Evolutionary conservation across 805 yeast genomes (phyloP), one percentile per base, ranked within the genome.

Genomic region (Lipomyces kockii): DNA sequence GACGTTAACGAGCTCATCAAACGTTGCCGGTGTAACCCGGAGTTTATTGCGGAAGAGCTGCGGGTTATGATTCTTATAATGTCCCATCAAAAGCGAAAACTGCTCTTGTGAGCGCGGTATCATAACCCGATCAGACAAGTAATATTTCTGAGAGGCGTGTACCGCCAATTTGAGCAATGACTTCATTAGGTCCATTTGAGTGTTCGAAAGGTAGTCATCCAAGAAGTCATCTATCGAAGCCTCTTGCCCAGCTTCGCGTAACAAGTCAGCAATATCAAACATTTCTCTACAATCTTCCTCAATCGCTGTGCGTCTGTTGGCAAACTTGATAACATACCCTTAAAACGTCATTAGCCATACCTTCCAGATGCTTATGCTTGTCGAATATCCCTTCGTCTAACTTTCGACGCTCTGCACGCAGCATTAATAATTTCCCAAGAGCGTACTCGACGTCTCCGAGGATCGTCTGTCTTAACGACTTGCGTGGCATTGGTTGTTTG

Each of bases 401-500:
- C 12, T 46, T 46, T 17, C 52, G 52, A 9, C 11, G 52, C 52
- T 11, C 25, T 46, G 29, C 29, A 27, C 29, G 29, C 4, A 27
- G 29, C 29, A 27, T 51, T 51, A 22, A 20, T 51, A 51, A 51
- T n/a, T 0, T 51, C 54, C 22, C 54, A 51, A 20, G 22, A 22
- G 54, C 29, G 32, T 51, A 51, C 54, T 51, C 54, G 29, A 51
- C 29, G 32, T 51, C 54, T 14, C 32, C 29, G 29, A 51, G 54
- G 8, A 51, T 35, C 11, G 39, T 12, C 53, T 49, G 53, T 49
- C 53, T 49, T 49, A 49, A 49, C n/a, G 53, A 49, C 25, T 49
- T 49, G 25, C 53, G 53, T 49, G 53, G 53, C 53, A 49, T 49
- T 49, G 53, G 53, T 49, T 7, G 22, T 49, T 9, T 14, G 53